Base-by-base conservation (phyloP, 1,284 basidiomycete species). In the Cronartium quercuum region DNA sequence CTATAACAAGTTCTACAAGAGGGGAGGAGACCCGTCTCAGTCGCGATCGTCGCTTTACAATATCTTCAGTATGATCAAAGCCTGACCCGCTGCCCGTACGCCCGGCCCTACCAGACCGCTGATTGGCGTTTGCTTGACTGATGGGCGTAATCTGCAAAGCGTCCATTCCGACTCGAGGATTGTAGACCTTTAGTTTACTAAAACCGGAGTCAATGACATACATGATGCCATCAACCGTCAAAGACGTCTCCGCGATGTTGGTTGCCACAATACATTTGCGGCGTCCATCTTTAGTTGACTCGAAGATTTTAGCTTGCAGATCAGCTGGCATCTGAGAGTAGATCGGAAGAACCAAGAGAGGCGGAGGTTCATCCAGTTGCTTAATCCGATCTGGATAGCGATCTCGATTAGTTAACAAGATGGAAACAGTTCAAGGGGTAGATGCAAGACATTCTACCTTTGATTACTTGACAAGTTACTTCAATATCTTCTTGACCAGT, bases 301-400 rank as follows among this genome's bases (percentile, higher is more conserved):
- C 90, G 80, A 98, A 98, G 79, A 99, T 98, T 82, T 94, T 95
- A 13, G 96, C 94, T 81, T 99, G 96, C 41, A 98, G 84, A 83
- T 98, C 96, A 1, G 96, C 94, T 1, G 96, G 96, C 95, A 98
- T 98, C 81, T 98, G 95, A 2, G 96, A 98, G 83, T 99, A 98
- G 79, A 98, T 98, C 1, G 96, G 96, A 18, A 98, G 84, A 1
- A 98, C 88, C 0, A 93, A 88, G 37, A 98, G 83, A 0, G 90
- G 88, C 0, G 91, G 85, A 6, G 94, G 91, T 18, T 98, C 92
- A 79, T 97, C 91, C 15, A 98, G 84, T 80, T 97, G 94, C 1
- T 87, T 86, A 21, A 98, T 84, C 12, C 96, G 91, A 81, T 98
- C 95, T 91, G 80, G 24, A 65, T 24, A 42, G 41, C n/a, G 57